Conservation (phyloP, 495 filamentous ascomycete genomes). For the Cenococcum geophilum region DNA sequence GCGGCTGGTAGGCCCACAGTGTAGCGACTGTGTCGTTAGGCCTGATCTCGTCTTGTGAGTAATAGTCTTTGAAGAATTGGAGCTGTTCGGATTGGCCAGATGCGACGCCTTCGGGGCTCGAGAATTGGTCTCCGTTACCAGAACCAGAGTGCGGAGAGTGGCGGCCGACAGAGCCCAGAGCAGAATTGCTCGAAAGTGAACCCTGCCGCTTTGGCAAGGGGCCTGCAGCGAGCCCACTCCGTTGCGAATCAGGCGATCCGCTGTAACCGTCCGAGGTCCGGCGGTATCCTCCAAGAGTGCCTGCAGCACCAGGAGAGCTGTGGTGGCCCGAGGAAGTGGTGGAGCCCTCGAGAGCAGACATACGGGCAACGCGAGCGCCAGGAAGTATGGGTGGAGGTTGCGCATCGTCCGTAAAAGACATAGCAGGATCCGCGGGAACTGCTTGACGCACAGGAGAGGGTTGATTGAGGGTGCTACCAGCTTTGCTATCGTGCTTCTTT, state of each 20-base stretch:
- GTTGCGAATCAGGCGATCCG: constrained; percentile 71
- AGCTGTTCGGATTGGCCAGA: constrained; percentile 94
- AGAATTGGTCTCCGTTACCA: constrained; percentile 66
- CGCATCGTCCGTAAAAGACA: constrained; percentile 34
- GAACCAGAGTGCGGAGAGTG: constrained; percentile 56
- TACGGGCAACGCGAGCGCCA: constrained; percentile 85
- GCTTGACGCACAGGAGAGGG: constrained; percentile 68
- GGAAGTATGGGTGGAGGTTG: constrained; percentile 52
- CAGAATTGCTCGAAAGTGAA: constrained; percentile 83
- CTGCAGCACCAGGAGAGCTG: constrained; percentile 12
- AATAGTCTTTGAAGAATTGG: constrained; percentile 96
- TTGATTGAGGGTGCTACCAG: constrained; percentile 72
- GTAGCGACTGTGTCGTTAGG: constrained; percentile 83
- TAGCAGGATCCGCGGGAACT: constrained; percentile 31
- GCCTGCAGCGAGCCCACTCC: constrained; percentile 46
- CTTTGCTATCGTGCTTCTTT: constrained; percentile 53
- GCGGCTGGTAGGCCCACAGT: constrained; percentile 94
- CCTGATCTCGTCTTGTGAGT: constrained; percentile 93
- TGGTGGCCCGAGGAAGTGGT: constrained; percentile 28
- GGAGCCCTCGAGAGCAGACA: constrained; percentile 79
- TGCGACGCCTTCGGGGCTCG: constrained; percentile 72
- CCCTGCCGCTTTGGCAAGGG: constrained; percentile 71
- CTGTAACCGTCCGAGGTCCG: constrained; percentile 73
- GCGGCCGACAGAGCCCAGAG: constrained; percentile 60
- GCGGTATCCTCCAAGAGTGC: constrained; percentile 49